Conservation (phyloP, 176 grass and related monocot species). For the Eremochloa ophiuroides region DNA sequence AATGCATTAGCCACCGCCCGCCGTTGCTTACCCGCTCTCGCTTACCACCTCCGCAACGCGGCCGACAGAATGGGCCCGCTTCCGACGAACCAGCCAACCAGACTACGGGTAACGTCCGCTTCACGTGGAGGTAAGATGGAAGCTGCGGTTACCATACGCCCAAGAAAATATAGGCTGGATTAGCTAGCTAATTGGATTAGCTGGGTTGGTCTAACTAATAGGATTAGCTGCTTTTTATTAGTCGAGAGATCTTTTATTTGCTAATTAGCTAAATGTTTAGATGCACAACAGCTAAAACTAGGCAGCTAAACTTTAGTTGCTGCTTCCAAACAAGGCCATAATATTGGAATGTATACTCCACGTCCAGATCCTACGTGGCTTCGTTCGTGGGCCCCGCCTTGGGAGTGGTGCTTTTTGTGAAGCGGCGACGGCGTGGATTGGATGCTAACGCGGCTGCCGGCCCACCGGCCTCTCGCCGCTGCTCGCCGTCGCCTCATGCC, state of each 20-base stretch:
- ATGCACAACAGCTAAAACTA: too few relatives aligned
- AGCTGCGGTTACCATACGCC: neutral
- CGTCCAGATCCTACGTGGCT: neutral
- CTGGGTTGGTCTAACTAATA: too few relatives aligned
- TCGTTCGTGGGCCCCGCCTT: neutral
- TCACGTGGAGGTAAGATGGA: neutral
- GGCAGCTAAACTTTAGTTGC: too few relatives aligned
- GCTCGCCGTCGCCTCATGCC: neutral
- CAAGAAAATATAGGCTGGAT: neutral
- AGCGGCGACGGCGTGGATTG: neutral
- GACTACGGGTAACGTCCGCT: rapidly evolving
- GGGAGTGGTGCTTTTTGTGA: neutral
- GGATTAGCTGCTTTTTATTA: too few relatives aligned
- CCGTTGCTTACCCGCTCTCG: neutral
- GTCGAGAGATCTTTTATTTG: too few relatives aligned
- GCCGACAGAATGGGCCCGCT: rapidly evolving
- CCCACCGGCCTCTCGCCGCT: neutral
- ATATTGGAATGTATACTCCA: neutral
- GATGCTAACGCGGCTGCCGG: neutral
- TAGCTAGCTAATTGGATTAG: too few relatives aligned
- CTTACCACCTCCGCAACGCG: neutral
- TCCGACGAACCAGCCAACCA: rapidly evolving
- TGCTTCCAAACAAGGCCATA: too few relatives aligned
- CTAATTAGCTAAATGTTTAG: too few relatives aligned
- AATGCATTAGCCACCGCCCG: slow-evolving; percentile 31